Base-by-base conservation (phyloP, 495 filamentous ascomycete species). In the Penicillium verhagenii region DNA sequence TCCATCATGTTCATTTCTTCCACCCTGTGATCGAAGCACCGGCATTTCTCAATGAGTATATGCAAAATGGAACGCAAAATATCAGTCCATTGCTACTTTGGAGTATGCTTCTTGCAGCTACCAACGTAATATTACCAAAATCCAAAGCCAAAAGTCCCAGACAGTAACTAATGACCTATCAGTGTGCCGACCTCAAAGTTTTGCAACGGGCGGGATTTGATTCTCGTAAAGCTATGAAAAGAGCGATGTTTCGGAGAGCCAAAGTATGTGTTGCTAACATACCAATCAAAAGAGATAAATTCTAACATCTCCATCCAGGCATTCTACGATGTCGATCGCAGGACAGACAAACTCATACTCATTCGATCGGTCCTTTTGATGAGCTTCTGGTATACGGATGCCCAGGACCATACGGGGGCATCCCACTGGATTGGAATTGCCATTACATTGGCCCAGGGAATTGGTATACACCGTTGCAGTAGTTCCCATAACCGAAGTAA, bases 341-440 rank as follows among this genome's bases (percentile, higher is more conserved):
- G 47, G 9, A 20, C 31, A 37, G 47, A 50, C 18, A 50, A 35
- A 37, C 29, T 50, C n/a, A 14, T 24, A 9, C 47, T 50, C 28
- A 50, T 50, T 19, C 47, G 35, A 38, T 50, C 47, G 6, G 47
- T 50, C 5, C 47, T 50, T 18, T n/a, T 50, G 9, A 33, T 50
- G 28, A 50, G 47, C 31, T 50, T 37, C 11, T 50, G 47, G 47
- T 50, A 50, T 38, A 50, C 29, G 21, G 47, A 50, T 4, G 47
- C 47, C 2, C 47, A 50, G 20, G 47, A 50, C 18, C 47, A 50
- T 16, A 50, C 31, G 20, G 47, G 47, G 6, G 47, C 47, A 26
- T 39, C 47, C 19, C 31, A 50, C 14, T 50, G 47, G 47, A 50
- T 50, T 37, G 47, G 47, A 21, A 50, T 50, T 24, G 47, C 47